These are phyloP conservation scores for Saccharomyces hybrid DNA, from an alignment of 1,139 yeast genomes.

Conservation along the genomic window DNA sequence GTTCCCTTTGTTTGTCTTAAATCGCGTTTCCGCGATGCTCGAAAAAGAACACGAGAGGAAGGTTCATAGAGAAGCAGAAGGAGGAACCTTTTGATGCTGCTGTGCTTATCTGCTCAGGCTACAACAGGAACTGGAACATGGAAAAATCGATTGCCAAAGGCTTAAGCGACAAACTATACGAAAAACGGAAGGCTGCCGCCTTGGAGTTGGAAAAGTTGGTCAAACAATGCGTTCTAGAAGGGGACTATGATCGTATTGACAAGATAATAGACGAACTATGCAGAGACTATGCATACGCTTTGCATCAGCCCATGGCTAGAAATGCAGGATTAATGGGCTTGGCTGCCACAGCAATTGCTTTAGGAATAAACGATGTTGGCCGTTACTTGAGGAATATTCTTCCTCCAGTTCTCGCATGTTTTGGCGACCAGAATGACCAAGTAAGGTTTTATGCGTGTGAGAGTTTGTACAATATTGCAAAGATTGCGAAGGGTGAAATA, in stretches of 20 bases:
- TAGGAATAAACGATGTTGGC: conserved; percentile 65
- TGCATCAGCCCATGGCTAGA: conserved; percentile 69
- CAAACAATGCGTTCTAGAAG: conserved; percentile 59
- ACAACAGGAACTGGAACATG: conserved; percentile 19
- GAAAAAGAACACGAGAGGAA: background rate
- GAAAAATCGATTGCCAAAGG: conserved; percentile 78
- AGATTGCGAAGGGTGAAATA: conserved; percentile 94
- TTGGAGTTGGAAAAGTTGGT: conserved; percentile 78
- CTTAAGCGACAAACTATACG: conserved; percentile 82
- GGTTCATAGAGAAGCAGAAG: background rate
- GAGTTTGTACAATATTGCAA: conserved; percentile 89
- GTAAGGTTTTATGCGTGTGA: conserved; percentile 98
- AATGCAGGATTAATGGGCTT: conserved; percentile 72
- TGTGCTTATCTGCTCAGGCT: background rate
- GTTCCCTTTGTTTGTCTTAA: background rate
- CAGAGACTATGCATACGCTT: conserved; percentile 65
- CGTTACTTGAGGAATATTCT: conserved; percentile 75
- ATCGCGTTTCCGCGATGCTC: background rate
- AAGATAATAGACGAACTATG: conserved; percentile 61
- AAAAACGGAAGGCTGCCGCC: conserved; percentile 92
- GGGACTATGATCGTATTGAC: conserved; percentile 62
- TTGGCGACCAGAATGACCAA: conserved; percentile 93
- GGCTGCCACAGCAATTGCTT: conserved; percentile 72
- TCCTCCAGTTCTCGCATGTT: conserved; percentile 91
- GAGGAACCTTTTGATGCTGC: background rate